These are phyloP conservation scores for Candida neerlandica DNA, from an alignment of 1,139 yeast species.

Conservation along the genomic window DNA sequence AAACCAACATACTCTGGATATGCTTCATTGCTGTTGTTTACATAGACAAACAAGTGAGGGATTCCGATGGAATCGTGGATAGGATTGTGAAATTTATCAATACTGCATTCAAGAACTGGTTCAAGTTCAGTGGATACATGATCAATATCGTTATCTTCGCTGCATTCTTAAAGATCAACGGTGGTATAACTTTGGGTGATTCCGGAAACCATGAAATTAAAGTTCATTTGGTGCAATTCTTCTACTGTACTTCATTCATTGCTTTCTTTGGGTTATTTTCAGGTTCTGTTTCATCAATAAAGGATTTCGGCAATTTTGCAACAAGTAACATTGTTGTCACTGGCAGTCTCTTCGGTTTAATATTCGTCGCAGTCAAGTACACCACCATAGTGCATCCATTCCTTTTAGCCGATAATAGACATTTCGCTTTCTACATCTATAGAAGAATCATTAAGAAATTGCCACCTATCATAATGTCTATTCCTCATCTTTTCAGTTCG, in stretches of 20 bases:
- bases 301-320: constrained; percentile 33
- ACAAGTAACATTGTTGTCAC: background rate
- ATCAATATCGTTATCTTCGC: constrained; percentile 55
- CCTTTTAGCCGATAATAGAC: constrained; percentile 90
- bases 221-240: constrained; percentile 75
- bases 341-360: background rate
- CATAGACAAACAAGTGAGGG: constrained; percentile 48
- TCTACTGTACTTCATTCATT: constrained; percentile 72
- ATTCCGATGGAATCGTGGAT: constrained; percentile 9
- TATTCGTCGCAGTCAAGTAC: constrained; percentile 35
- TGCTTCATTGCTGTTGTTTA: constrained; percentile 59
- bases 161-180: constrained; percentile 61
- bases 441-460: constrained; percentile 54
- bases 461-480: constrained; percentile 24
- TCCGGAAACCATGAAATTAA: constrained; percentile 78
- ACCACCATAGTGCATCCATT: constrained; percentile 87
- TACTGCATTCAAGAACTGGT: constrained; percentile 27
- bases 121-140: constrained; percentile 50
- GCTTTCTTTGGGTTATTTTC: constrained; percentile 38
- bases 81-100: constrained; percentile 22
- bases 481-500: constrained; percentile 75
- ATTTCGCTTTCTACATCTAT: constrained; percentile 86
- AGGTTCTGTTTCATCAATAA: background rate
- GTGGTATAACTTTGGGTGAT: constrained; percentile 87
- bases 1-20: constrained; percentile 89